These are phyloP conservation scores for Phytophthora foliorum DNA, from an alignment of 352 stramenopile species.

Conservation along the genomic window DNA sequence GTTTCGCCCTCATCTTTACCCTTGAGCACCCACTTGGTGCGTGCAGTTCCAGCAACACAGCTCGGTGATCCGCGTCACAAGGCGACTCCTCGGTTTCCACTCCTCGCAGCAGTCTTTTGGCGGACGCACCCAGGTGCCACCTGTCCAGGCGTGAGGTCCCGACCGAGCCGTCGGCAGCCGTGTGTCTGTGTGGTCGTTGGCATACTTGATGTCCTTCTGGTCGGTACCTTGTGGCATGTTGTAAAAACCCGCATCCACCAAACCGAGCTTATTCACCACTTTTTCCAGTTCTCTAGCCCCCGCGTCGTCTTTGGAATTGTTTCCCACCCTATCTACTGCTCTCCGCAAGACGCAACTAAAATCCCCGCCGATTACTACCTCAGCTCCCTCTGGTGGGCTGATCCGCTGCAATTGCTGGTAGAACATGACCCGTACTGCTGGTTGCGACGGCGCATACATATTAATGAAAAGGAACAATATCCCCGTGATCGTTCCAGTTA, in stretches of 20 bases:
- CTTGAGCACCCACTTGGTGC: background rate
- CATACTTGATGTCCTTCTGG: background rate
- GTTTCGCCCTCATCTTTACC: conserved; percentile 1
- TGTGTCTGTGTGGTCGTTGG: conserved; percentile 2
- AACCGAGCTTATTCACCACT: background rate
- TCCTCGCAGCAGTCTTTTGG: background rate
- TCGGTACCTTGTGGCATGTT: background rate
- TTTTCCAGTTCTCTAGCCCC: background rate
- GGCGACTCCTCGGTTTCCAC: background rate
- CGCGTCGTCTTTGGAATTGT: background rate
- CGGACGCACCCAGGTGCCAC: background rate
- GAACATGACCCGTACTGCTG: background rate
- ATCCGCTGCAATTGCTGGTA: background rate
- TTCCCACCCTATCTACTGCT: background rate
- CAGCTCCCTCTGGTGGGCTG: background rate
- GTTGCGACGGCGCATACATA: conserved; percentile 2
- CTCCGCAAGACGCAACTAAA: conserved; percentile 1
- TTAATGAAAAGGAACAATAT: conserved; percentile 8
- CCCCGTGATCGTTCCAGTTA: background rate
- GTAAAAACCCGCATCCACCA: conserved; percentile 2
- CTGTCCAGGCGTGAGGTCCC: conserved; percentile 3
- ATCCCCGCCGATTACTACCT: conserved; percentile 7
- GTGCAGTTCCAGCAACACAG: conserved; percentile 8
- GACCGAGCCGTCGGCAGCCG: background rate
- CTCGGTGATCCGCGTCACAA: conserved; percentile 1